These are phyloP conservation scores for Cadophora sp. DNA, from an alignment of 2,329 filamentous ascomycete species.

Conservation along the genomic window DNA sequence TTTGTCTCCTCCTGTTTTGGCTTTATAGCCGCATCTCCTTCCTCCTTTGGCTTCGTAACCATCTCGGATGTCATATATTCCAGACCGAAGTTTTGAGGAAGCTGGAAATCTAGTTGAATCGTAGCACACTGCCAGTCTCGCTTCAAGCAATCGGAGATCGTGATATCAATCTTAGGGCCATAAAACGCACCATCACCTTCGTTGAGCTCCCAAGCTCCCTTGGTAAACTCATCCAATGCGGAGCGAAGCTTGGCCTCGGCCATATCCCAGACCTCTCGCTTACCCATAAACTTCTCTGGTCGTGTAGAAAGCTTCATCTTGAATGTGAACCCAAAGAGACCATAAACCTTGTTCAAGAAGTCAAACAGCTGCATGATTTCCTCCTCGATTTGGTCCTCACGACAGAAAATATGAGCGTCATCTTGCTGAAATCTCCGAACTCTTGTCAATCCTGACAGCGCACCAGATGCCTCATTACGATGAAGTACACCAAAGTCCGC, in stretches of 20 bases:
- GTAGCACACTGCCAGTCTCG: slow-evolving; percentile 91
- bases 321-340: slow-evolving; percentile 86
- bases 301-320: slow-evolving; percentile 94
- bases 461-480: slow-evolving; percentile 93
- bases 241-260: slow-evolving; percentile 83
- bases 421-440: slow-evolving; percentile 96
- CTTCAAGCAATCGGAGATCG: slow-evolving; percentile 85
- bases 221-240: slow-evolving; percentile 79
- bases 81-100: slow-evolving; percentile 84
- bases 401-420: slow-evolving; percentile 95
- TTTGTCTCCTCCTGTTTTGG: slow-evolving; percentile 48
- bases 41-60: slow-evolving; percentile 51
- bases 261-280: slow-evolving; percentile 85
- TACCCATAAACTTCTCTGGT: slow-evolving; percentile 86
- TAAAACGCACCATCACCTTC: slow-evolving; percentile 98
- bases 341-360: slow-evolving; percentile 81
- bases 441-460: slow-evolving; percentile 87
- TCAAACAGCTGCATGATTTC: slow-evolving; percentile 88
- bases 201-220: slow-evolving; percentile 84
- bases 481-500: slow-evolving; percentile 97
- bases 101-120: slow-evolving; percentile 92
- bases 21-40: slow-evolving; percentile 47
- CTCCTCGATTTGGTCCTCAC: slow-evolving; percentile 73
- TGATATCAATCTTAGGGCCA: slow-evolving; percentile 98
- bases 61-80: slow-evolving; percentile 81